Conservation (phyloP, 805 yeast species). For the Metschnikowia lochheadii region DNA sequence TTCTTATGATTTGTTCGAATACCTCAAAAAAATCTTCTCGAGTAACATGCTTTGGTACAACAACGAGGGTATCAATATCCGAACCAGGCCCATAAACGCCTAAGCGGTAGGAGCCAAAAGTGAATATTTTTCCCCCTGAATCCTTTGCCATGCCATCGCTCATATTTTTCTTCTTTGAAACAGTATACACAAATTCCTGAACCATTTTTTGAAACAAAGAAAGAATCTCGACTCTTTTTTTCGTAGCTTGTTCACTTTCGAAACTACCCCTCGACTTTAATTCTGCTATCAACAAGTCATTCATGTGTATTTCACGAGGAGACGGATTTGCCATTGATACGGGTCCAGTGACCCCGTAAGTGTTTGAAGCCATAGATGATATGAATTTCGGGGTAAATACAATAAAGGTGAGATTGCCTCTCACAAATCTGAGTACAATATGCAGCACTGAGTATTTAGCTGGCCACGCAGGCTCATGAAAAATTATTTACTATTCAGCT, state of each 20-base stretch:
- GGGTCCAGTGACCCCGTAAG: slow-evolving; percentile 37
- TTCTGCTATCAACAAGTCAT: slow-evolving; percentile 74
- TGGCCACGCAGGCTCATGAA: not conserved
- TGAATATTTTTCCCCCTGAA: slow-evolving; percentile 97
- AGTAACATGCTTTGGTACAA: slow-evolving; percentile 92
- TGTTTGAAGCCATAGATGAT: not conserved
- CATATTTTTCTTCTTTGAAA: slow-evolving; percentile 81
- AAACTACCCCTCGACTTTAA: slow-evolving; percentile 81
- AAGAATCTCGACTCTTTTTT: slow-evolving; percentile 72
- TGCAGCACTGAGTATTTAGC: not conserved
- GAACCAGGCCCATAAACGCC: slow-evolving; percentile 99
- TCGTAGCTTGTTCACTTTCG: slow-evolving; percentile 81
- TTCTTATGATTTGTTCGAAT: slow-evolving; percentile 64
- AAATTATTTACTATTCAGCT: slow-evolving; percentile 44
- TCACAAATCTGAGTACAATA: slow-evolving; percentile 8
- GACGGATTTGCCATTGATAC: slow-evolving; percentile 85
- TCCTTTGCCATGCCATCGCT: slow-evolving; percentile 96
- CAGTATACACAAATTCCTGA: slow-evolving; percentile 77
- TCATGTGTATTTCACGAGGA: slow-evolving; percentile 68
- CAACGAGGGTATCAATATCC: slow-evolving; percentile 95
- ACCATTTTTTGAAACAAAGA: slow-evolving; percentile 66
- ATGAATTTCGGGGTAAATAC: not conserved
- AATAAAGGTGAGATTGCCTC: not conserved
- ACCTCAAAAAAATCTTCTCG: slow-evolving; percentile 86
- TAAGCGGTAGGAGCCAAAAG: slow-evolving; percentile 88